A percentile compares a stretch with the other conserved stretches of the same genome.
Conservation (phyloP, 2,329 filamentous ascomycete genomes). For the Laburnicola sp. region DNA sequence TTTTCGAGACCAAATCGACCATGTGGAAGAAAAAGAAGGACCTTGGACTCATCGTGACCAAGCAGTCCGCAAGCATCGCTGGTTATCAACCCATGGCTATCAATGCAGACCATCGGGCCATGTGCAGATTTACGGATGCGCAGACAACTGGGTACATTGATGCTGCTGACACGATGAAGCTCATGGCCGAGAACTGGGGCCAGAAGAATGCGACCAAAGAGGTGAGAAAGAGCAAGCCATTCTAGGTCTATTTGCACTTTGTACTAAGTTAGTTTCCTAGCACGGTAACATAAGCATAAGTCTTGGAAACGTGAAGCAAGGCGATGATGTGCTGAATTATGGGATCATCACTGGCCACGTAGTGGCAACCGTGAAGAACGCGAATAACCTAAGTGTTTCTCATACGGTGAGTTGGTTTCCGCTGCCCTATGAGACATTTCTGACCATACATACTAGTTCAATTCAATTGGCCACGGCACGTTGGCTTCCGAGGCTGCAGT, state of each 20-base stretch:
- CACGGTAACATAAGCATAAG: not conserved
- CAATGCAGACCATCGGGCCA: conserved; percentile 6
- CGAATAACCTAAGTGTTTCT: conserved; percentile 4
- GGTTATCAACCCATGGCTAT: conserved; percentile 4
- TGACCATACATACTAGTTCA: not conserved
- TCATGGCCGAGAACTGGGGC: conserved; percentile 7
- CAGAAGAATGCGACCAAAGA: not conserved
- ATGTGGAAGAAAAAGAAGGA: conserved; percentile 8
- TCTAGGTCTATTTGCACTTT: too few species aligned
- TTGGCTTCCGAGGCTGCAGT: not conserved
- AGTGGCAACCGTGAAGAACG: conserved; percentile 3
- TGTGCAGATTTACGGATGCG: conserved; percentile 5
- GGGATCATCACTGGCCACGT: conserved; percentile 4
- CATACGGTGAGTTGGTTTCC: conserved; percentile 1
- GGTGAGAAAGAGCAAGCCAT: not conserved
- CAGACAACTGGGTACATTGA: conserved; percentile 8
- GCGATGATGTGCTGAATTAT: conserved; percentile 3
- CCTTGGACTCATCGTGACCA: conserved; percentile 6
- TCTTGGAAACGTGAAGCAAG: conserved; percentile 7
- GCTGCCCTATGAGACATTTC: not conserved
- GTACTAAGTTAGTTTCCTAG: not conserved
- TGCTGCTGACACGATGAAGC: conserved; percentile 2
- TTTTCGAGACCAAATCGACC: conserved; percentile 6
- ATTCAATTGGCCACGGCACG: not conserved
- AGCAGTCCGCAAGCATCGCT: conserved; percentile 6